Conservation (phyloP, 257 asterid genomes). For the Solanum virginianum region DNA sequence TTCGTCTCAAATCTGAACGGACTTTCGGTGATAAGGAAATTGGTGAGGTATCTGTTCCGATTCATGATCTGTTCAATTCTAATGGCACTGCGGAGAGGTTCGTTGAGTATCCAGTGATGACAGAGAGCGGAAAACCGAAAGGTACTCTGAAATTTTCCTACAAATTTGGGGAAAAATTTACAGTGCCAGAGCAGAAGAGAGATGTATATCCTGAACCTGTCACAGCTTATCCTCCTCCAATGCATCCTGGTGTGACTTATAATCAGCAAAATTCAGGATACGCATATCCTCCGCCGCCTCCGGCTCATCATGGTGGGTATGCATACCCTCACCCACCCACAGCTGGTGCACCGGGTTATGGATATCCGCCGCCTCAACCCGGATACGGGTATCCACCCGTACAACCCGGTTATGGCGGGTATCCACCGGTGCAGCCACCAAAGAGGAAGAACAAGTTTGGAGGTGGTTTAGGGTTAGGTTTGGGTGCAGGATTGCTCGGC, state of each 20-base stretch:
- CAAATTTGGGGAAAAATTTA: constrained; percentile 52
- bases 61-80: constrained; percentile 32
- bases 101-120: constrained; percentile 43
- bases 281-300: constrained; percentile 13
- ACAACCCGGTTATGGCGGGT: constrained; percentile 15
- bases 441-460: constrained; percentile 44
- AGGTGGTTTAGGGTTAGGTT: constrained; percentile 58
- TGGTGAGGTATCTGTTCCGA: constrained; percentile 48
- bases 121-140: constrained; percentile 47
- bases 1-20: constrained; percentile 41
- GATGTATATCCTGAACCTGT: constrained; percentile 25
- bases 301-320: constrained; percentile 1
- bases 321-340: constrained; percentile 9
- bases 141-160: constrained; percentile 60
- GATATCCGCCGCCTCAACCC: constrained; percentile 16
- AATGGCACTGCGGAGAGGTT: constrained; percentile 7
- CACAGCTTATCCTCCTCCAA: constrained; percentile 38
- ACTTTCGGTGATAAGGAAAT: constrained; percentile 37
- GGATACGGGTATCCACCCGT: constrained; percentile 10
- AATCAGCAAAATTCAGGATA: constrained; percentile 26
- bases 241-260: constrained; percentile 19
- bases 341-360: constrained; percentile 14
- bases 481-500: constrained; percentile 87
- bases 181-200: constrained; percentile 5
- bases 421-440: constrained; percentile 35